Percentiles rank a stretch among this genome's conserved stretches.
These are phyloP conservation scores for Sodiomyces alkalinus DNA, from an alignment of 2,329 filamentous ascomycete genomes.

Conservation along the genomic window DNA sequence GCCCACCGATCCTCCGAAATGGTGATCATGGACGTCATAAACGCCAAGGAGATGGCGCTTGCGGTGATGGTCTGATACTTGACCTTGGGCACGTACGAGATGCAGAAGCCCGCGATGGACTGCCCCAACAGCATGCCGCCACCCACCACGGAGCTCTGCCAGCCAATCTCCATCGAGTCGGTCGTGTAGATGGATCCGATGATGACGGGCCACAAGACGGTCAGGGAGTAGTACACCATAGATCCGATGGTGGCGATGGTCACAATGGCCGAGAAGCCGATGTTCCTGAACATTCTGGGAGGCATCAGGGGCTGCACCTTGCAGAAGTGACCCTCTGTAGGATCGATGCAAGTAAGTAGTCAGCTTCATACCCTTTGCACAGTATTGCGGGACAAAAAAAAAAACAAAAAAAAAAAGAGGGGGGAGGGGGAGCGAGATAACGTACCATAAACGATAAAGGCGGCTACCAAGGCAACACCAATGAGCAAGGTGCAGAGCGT, in stretches of 20 bases:
- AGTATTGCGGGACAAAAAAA: no score
- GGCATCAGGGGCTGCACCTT: constrained; percentile 24
- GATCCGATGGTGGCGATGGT: constrained; percentile 22
- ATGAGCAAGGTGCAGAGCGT: constrained; percentile 21
- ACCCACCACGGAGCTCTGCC: constrained; percentile 25
- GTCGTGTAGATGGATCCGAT: constrained; percentile 24
- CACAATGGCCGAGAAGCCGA: constrained; percentile 22
- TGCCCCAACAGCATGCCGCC: constrained; percentile 25
- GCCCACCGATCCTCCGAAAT: constrained; percentile 14
- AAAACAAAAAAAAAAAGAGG: no score
- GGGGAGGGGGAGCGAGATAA: not conserved
- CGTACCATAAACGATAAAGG: constrained; percentile 21
- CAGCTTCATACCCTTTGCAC: constrained; percentile 2
- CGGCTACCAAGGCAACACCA: constrained; percentile 18
- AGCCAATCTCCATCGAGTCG: constrained; percentile 21
- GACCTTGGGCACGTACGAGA: constrained; percentile 20
- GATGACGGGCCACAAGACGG: constrained; percentile 27
- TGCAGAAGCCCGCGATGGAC: constrained; percentile 17
- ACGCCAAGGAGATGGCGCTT: constrained; percentile 15
- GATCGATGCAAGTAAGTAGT: not conserved
- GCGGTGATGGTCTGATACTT: constrained; percentile 19
- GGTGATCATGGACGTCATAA: constrained; percentile 16
- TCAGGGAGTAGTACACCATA: constrained; percentile 29
- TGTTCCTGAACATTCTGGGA: constrained; percentile 23
- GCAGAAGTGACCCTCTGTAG: constrained; percentile 21